A percentile compares a stretch with the other conserved stretches of the same genome.
Evolutionary conservation across 345 rosid species (phyloP).

Genomic region (Populus alba): DNA sequence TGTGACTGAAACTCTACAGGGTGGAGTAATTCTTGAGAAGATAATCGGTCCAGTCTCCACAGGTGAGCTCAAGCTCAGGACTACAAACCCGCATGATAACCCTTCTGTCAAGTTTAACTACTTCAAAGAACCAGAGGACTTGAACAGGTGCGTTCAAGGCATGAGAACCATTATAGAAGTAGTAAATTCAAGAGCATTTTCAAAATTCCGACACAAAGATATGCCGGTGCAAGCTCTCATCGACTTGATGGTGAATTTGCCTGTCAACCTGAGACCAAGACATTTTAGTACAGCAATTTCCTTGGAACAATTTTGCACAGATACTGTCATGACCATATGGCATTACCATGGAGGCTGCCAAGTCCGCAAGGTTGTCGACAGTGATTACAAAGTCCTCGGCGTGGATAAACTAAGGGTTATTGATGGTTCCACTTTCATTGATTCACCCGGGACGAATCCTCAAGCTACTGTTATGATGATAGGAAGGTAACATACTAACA

Average conservation of each 20-base stretch:
- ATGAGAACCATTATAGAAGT: conserved; percentile 46
- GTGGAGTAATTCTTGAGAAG: conserved; percentile 53
- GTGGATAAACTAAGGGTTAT: conserved; percentile 58
- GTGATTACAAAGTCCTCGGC: conserved; percentile 61
- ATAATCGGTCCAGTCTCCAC: conserved; percentile 53
- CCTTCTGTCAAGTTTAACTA: conserved; percentile 73
- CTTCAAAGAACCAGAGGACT: conserved; percentile 66
- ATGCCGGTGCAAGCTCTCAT: conserved; percentile 41
- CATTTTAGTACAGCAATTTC: conserved; percentile 33
- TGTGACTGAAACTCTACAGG: conserved; percentile 38
- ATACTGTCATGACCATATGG: conserved; percentile 91
- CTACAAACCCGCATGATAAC: conserved; percentile 46
- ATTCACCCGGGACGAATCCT: conserved; percentile 88
- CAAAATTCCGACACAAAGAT: conserved; percentile 43
- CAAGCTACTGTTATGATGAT: conserved; percentile 99
- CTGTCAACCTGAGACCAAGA: conserved; percentile 59
- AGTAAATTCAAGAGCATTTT: conserved; percentile 45
- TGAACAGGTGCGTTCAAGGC: conserved; percentile 53
- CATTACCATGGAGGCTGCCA: conserved; percentile 94
- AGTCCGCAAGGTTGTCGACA: conserved; percentile 71
- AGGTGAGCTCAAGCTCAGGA: conserved; percentile 57
- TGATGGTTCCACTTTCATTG: conserved; percentile 74
- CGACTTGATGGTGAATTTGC: conserved; percentile 35
- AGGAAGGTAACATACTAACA: conserved; percentile 54
- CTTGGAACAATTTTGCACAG: conserved; percentile 63